Evolutionary conservation across 2,329 filamentous ascomycete species (phyloP).

Genomic region (Colletotrichum horii): DNA sequence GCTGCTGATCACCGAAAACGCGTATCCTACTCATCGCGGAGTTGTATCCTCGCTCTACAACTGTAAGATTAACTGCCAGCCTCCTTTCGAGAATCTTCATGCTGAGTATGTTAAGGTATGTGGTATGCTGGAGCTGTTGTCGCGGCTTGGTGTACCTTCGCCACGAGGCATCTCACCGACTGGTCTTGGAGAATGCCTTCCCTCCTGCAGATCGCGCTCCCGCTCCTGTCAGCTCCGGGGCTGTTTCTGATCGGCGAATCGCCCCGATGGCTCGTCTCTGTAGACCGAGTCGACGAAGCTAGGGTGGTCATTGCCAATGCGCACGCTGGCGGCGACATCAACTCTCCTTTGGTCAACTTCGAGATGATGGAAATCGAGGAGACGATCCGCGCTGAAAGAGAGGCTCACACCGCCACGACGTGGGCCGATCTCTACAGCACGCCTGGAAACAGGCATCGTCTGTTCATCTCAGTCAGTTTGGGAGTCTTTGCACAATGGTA

Average conservation of each 20-base stretch:
- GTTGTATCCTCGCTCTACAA: constrained; percentile 4
- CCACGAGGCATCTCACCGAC: neutral
- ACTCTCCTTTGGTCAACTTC: neutral
- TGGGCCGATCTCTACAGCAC: neutral
- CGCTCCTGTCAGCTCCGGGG: neutral
- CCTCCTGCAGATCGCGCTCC: constrained; percentile 44
- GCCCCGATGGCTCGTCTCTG: constrained; percentile 20
- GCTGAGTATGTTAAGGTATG: constrained; percentile 29
- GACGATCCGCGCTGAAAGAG: neutral
- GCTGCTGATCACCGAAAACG: constrained; percentile 38
- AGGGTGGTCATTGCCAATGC: neutral
- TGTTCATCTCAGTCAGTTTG: neutral
- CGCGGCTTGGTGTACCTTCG: constrained; percentile 33
- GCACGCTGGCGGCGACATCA: neutral
- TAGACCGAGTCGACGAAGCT: neutral
- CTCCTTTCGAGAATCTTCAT: rapidly evolving
- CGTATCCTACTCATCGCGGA: constrained; percentile 31
- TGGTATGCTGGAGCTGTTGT: constrained; percentile 41
- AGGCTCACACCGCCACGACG: neutral
- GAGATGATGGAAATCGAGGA: neutral
- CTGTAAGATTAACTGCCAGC: neutral
- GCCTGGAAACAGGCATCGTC: neutral
- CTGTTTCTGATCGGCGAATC: neutral
- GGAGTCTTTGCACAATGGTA: neutral
- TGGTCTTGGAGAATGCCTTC: constrained; percentile 16